Evolutionary conservation across 1,139 yeast genomes (phyloP), one percentile per base, ranked within the genome.

Genomic region (Debaryomyces subglobosus): DNA sequence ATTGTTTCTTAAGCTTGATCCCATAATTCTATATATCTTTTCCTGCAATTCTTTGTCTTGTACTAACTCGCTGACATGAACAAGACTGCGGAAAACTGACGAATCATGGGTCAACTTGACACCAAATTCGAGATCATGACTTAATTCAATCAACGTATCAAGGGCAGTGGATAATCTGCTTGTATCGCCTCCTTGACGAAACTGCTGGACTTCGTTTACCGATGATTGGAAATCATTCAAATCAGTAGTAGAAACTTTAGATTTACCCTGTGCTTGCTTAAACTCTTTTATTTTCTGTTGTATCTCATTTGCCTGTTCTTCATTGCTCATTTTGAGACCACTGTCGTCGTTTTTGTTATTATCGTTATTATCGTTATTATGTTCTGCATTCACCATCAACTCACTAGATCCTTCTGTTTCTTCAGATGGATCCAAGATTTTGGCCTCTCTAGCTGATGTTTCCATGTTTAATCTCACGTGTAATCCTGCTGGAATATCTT

Each of bases 381-480:
- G 44, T 13, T 49, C 56, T 12, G 56, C 47, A 5, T 60, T 55
- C n/a, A 61, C 60, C 21, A 61, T 43, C 10, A 55, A 57, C 6
- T 56, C 18, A 36, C 42, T 1, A 37, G 33, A 13, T 45, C 55
- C 43, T 12, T 48, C 56, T n/a, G 51, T 59, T 3, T 60, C 65
- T 8, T 57, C 57, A 10, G 48, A 37, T 3, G 60, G 58, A 16
- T 73, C 78, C 60, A 74, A 61, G 8, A 86, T 49, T 54, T 81
- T 86, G 1, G 96, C 97, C 62, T 86, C 89, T 60, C 76, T 81
- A 36, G 69, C 64, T 24, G 86, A 83, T 0, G 91, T 85, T 24
- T 86, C 90, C 48, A 88, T 69, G 63, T 89, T 80, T 59, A 86
- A 62, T 59, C 89, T 72, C 40, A 87, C 83, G 65, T 90, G 96